Conservation (phyloP, 208 protist genomes). For the Wallacemonas sp. region DNA sequence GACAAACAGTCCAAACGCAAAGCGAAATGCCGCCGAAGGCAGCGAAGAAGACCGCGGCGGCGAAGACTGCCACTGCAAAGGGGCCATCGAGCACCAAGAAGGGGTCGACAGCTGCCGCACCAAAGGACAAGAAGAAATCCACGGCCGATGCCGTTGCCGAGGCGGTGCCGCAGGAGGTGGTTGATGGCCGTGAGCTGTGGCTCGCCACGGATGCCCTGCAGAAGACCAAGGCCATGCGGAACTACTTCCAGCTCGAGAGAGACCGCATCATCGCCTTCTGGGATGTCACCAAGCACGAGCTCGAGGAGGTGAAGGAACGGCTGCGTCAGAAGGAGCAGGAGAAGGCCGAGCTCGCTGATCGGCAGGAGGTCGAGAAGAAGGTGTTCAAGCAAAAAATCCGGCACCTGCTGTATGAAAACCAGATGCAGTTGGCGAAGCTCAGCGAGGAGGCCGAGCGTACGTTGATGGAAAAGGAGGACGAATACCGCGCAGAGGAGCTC, state of each 20-base stretch:
- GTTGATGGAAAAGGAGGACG: slow-evolving; percentile 87
- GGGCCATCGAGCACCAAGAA: slow-evolving; percentile 26
- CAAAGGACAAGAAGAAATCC: slow-evolving; percentile 7
- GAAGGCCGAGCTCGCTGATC: slow-evolving; percentile 92
- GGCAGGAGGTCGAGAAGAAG: slow-evolving; percentile 95
- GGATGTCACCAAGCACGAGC: slow-evolving; percentile 94
- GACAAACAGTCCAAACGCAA: not conserved
- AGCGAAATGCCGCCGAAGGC: slow-evolving; percentile 42
- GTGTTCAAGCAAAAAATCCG: slow-evolving; percentile 98
- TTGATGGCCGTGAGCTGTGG: slow-evolving; percentile 81
- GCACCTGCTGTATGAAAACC: slow-evolving; percentile 96
- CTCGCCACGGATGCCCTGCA: slow-evolving; percentile 91
- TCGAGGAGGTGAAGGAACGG: slow-evolving; percentile 81
- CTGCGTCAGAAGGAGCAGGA: slow-evolving; percentile 92
- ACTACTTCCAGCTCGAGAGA: slow-evolving; percentile 97
- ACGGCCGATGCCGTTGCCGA: slow-evolving; percentile 14
- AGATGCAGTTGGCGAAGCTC: slow-evolving; percentile 90
- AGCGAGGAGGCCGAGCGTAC: slow-evolving; percentile 90
- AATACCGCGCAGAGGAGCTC: slow-evolving; percentile 83
- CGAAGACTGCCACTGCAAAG: slow-evolving; percentile 18
- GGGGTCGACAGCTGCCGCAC: not conserved
- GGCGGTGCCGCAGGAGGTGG: slow-evolving; percentile 22
- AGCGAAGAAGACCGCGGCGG: slow-evolving; percentile 28
- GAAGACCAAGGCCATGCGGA: slow-evolving; percentile 94
- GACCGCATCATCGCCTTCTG: slow-evolving; percentile 96